Evolutionary conservation across 2,329 filamentous ascomycete species (phyloP), one percentile per base, ranked within the genome.

Genomic region (Venturia asperata): DNA sequence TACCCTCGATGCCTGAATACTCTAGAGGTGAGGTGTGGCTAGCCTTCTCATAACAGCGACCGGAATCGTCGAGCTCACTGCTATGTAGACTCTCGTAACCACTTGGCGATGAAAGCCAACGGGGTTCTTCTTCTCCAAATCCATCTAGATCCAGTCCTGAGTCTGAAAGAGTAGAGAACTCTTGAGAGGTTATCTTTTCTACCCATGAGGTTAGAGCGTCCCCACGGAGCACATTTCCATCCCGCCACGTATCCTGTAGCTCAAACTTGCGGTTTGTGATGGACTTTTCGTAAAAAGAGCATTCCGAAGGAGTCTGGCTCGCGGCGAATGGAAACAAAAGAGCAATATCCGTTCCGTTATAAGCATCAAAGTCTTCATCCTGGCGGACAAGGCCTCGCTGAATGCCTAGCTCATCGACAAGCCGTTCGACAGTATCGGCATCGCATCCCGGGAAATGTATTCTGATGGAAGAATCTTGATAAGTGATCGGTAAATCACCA

Each of bases 361-460:
- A 85, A 7, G 76, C 72, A 65, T 90, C 85, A 70, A 96, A 96
- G 21, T 88, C 86, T 41, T 83, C 81, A 68, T 97, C 94, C 77
- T 97, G 88, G 15, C 83, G 79, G 4, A 97, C 84, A 4, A 90
- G 79, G 1, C 94, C 94, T 64, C 91, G 83, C 68, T 87, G 85
- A 9, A 99, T 82, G n/a, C 89, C 90, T 13, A 96, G 82, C 73
- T 99, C 94, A 60, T 91, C 86, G 74, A 92, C 97, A 0, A 99
- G 82, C 3, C 82, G 81, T 72, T 96, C 91, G 0, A 96, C 89
- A 0, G 90, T 90, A 19, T 87, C 85, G 0, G 86, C 86, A 71
- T 97, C 93, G 67, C 94, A 92, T 3, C 94, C 94, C 0, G 92
- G 92, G 72, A 99, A 97, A 39, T 92, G 88, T 1, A 97, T 86